These are phyloP conservation scores for Yamadazyma pseudoaaseri DNA, from an alignment of 1,139 yeast species.

Conservation along the genomic window DNA sequence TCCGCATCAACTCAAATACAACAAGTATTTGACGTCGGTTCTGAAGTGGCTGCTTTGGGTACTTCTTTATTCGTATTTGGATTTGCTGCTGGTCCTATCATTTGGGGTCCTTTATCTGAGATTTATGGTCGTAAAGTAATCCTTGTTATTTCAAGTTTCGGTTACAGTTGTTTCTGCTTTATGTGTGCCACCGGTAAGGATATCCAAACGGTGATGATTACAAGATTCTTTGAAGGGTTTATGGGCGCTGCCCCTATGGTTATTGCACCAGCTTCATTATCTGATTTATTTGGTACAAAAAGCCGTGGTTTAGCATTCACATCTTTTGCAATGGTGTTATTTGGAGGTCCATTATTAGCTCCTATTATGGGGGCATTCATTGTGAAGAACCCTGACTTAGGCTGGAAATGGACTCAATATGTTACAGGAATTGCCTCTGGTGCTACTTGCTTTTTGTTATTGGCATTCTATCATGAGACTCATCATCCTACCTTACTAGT, in stretches of 20 bases:
- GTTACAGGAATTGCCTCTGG: slow-evolving; percentile 49
- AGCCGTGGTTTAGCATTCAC: slow-evolving; percentile 33
- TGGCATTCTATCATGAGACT: slow-evolving; percentile 42
- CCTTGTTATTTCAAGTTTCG: slow-evolving; percentile 26
- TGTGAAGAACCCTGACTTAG: slow-evolving; percentile 26
- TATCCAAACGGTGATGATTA: slow-evolving; percentile 36
- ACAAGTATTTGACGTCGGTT: slow-evolving; percentile 27
- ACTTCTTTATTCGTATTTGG: slow-evolving; percentile 40
- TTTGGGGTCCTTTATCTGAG: slow-evolving; percentile 42
- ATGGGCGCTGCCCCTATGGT: slow-evolving; percentile 40
- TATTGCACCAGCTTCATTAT: slow-evolving; percentile 40
- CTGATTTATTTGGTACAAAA: slow-evolving; percentile 30
- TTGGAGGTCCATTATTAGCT: slow-evolving; percentile 45
- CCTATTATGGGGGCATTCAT: slow-evolving; percentile 36
- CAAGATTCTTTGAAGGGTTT: slow-evolving; percentile 39
- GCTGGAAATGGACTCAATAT: slow-evolving; percentile 61
- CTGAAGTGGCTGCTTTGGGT: slow-evolving; percentile 30
- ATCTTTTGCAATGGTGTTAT: slow-evolving; percentile 29
- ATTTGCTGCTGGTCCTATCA: slow-evolving; percentile 40
- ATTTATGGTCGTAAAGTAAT: slow-evolving; percentile 34
- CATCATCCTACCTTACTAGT: slow-evolving; percentile 51
- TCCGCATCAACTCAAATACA: slow-evolving; percentile 21
- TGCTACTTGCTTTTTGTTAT: slow-evolving; percentile 24
- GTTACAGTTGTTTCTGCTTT: slow-evolving; percentile 31
- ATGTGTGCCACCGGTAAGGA: slow-evolving; percentile 39